Percentiles rank a stretch among this genome's conserved stretches.
Evolutionary conservation across 805 yeast species (phyloP).

Genomic region (Maudiozyma turicensis): DNA sequence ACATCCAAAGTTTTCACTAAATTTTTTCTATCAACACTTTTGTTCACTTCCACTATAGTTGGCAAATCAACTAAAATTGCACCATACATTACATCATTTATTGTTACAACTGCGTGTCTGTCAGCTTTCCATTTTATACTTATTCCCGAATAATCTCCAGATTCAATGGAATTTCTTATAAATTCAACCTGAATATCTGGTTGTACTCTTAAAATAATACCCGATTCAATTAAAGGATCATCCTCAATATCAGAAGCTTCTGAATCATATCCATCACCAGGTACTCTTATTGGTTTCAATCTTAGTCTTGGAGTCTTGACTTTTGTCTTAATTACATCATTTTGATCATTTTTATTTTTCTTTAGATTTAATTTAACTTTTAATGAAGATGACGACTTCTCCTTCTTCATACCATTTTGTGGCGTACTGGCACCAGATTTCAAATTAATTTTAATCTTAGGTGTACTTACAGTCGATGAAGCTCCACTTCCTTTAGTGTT

Average conservation of each 20-base stretch:
- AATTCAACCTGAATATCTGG: slow-evolving; percentile 44
- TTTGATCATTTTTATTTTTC: slow-evolving; percentile 6
- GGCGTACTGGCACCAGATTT: slow-evolving; percentile 1
- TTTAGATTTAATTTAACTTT: slow-evolving; percentile 20
- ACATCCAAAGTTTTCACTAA: slow-evolving; percentile 80
- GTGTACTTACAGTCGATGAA: slow-evolving; percentile 6
- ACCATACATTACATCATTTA: slow-evolving; percentile 63
- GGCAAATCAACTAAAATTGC: slow-evolving; percentile 88
- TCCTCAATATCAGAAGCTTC: slow-evolving; percentile 95
- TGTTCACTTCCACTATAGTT: slow-evolving; percentile 75
- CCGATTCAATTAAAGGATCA: slow-evolving; percentile 87
- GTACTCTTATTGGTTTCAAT: slow-evolving; percentile 54
- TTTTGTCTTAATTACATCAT: slow-evolving; percentile 20
- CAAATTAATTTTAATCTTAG: slow-evolving; percentile 19
- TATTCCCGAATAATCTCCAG: slow-evolving; percentile 64
- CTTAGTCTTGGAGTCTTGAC: slow-evolving; percentile 36
- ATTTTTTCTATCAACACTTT: slow-evolving; percentile 78
- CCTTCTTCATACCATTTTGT: slow-evolving; percentile 7
- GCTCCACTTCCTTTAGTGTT: slow-evolving; percentile 10
- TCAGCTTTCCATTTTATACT: slow-evolving; percentile 76
- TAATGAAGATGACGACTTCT: slow-evolving; percentile 6
- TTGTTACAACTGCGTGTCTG: slow-evolving; percentile 63
- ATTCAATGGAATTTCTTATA: slow-evolving; percentile 65
- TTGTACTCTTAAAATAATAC: slow-evolving; percentile 67
- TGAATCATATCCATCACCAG: slow-evolving; percentile 94